Conservation (phyloP, 2,329 filamentous ascomycete species). For the Xylariaceae sp. region DNA sequence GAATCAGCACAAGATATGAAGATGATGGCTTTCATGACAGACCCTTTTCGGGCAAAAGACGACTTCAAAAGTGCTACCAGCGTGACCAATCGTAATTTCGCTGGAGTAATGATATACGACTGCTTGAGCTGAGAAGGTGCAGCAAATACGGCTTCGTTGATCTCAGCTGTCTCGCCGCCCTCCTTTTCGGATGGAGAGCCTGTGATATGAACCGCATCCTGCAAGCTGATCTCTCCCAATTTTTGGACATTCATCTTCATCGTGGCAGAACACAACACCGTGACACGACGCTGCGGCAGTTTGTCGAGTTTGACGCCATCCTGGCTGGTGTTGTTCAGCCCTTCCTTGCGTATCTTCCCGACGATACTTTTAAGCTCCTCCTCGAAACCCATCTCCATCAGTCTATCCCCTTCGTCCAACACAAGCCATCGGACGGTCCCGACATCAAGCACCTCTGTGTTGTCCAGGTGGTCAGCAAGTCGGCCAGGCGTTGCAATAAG, state of each 20-base stretch:
- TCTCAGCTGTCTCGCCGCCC: constrained; percentile 42
- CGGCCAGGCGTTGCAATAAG: constrained; percentile 91
- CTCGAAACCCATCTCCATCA: constrained; percentile 98
- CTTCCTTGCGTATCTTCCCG: constrained; percentile 67
- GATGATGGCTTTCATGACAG: constrained; percentile 93
- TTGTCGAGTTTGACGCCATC: constrained; percentile 58
- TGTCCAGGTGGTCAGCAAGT: constrained; percentile 85
- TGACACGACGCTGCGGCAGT: constrained; percentile 74
- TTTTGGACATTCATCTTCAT: constrained; percentile 98
- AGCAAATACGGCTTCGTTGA: constrained; percentile 61
- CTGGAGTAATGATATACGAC: constrained; percentile 80
- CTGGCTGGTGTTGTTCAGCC: constrained; percentile 56
- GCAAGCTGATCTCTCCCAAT: constrained; percentile 89
- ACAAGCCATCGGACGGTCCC: constrained; percentile 91
- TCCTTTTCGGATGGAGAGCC: constrained; percentile 55
- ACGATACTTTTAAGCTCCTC: constrained; percentile 89
- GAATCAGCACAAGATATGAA: constrained; percentile 97
- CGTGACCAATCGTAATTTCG: constrained; percentile 87
- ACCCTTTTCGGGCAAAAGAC: constrained; percentile 82
- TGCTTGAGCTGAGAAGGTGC: constrained; percentile 94
- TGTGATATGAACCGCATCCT: constrained; percentile 85
- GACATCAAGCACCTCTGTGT: constrained; percentile 85
- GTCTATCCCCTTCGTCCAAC: constrained; percentile 91
- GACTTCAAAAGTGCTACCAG: constrained; percentile 81
- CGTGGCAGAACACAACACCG: constrained; percentile 91